phyloP scores from a whole-genome alignment of 2,329 filamentous ascomycete species.

The Monosporascus sp. region DNA sequence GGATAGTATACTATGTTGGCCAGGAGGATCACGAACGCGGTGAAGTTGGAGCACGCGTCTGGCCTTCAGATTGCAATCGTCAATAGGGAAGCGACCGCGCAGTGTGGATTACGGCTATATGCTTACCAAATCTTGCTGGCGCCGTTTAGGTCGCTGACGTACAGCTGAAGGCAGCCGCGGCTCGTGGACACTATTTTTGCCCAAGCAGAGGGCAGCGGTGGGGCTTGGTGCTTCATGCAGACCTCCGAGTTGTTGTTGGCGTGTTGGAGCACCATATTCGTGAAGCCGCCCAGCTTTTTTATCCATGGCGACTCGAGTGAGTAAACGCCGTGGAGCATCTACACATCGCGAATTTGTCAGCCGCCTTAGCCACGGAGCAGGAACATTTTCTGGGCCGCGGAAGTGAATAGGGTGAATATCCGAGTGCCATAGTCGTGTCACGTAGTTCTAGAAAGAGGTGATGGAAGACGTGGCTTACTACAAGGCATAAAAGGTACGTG shows the following conservation, averaged over 20 bases:
- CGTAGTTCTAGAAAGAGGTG: background rate
- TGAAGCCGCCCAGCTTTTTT: slow-evolving; percentile 24
- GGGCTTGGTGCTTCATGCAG: slow-evolving; percentile 9
- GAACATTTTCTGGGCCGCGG: too few relatives aligned
- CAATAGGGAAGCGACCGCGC: too few relatives aligned
- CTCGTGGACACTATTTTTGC: slow-evolving; percentile 13
- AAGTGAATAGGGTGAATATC: too few relatives aligned
- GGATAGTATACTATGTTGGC: slow-evolving; percentile 20
- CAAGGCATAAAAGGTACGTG: slow-evolving; percentile 29
- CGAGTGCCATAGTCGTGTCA: too few relatives aligned
- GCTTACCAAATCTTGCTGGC: slow-evolving; percentile 16
- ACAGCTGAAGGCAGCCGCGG: slow-evolving; percentile 16
- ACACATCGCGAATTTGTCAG: background rate
- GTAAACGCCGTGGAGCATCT: slow-evolving; percentile 33
- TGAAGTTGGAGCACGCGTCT: slow-evolving; percentile 19
- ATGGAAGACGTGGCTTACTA: slow-evolving; percentile 2
- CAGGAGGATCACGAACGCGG: slow-evolving; percentile 18
- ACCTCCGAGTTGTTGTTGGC: slow-evolving; percentile 11
- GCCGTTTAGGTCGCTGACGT: slow-evolving; percentile 6
- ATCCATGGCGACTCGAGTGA: slow-evolving; percentile 33
- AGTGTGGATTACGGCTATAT: background rate
- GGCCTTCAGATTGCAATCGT: slow-evolving; percentile 10
- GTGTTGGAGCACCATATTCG: slow-evolving; percentile 17
- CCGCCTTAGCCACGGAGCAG: too few relatives aligned
- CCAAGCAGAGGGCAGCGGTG: slow-evolving; percentile 15